phyloP scores from a whole-genome alignment of 257 asterid genomes.

The Prunella vulgaris region DNA sequence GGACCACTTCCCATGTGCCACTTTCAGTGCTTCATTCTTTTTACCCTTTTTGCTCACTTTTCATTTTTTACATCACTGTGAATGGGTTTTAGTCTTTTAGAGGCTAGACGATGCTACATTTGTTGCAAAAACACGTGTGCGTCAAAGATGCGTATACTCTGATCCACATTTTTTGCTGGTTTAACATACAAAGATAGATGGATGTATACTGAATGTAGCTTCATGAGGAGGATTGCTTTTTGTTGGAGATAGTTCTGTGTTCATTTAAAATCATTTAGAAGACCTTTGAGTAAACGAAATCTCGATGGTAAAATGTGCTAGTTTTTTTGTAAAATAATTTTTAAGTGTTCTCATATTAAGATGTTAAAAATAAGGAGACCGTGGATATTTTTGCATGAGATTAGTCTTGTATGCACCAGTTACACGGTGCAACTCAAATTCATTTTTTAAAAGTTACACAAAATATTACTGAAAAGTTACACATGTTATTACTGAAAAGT shows the following conservation, averaged over 20 bases:
- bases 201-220: background rate
- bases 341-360: background rate
- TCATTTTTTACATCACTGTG: slow-evolving; percentile 3
- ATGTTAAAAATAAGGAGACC: background rate
- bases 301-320: background rate
- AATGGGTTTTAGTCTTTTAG: background rate
- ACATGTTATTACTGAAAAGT: no score
- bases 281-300: background rate
- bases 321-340: no score
- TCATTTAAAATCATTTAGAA: background rate
- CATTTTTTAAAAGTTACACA: no score
- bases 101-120: background rate
- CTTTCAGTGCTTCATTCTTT: slow-evolving; percentile 30
- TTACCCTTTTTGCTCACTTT: background rate
- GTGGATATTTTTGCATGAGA: background rate
- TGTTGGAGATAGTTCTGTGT: no score
- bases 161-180: background rate
- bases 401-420: no score
- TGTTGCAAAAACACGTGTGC: background rate
- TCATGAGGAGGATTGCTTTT: no score
- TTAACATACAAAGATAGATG: background rate
- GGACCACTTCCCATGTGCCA: slow-evolving; percentile 68
- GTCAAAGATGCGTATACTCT: background rate
- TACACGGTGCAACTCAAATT: no score
- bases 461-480: no score